Evolutionary conservation across 768 basidiomycete genomes (phyloP), one percentile per base, ranked within the genome.

Genomic region (Tylopilus felleus): DNA sequence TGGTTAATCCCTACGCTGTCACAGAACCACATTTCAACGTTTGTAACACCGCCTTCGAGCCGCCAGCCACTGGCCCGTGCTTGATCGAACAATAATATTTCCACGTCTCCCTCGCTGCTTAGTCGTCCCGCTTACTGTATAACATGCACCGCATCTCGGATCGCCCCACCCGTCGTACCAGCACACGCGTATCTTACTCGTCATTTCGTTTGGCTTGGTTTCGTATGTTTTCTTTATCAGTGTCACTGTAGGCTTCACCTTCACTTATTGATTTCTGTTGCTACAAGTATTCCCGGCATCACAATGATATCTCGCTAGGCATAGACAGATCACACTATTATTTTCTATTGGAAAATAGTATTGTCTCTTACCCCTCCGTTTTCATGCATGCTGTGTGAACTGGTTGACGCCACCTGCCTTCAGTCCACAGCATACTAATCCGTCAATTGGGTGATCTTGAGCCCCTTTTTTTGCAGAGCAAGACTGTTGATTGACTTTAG

Each of bases 261-360:
- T 56, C 61, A 69, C 67, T 68, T 68, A 68, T 63, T 63, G 40
- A 36, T 54, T 58, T 39, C 56, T 69, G 60, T 64, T 67, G 66
- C 57, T 62, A 68, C 65, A 60, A 57, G 55, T 69, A 69, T 68
- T 61, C 65, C 65, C 63, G 14, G 17, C 59, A 62, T 56, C 57
- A 50, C 65, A 60, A 50, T 57, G 57, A 68, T 68, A 67, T 68
- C 66, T 69, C 60, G 39, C 52, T 56, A 60, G 52, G 57, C 54
- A 52, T 67, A 67, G 60, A 67, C 59, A 64, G 49, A 58, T 55
- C 55, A 57, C 29, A 57, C 51, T 28, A 12, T 39, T 59, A 50
- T 56, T 62, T 46, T 56, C 42, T 62, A 60, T 51, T 52, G 57
- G 48, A 55, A n/a, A n/a, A 49, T 55, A 36, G 50, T 43, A 53